These are phyloP conservation scores for Salvia miltiorrhiza DNA, from an alignment of 257 asterid genomes.

Conservation along the genomic window DNA sequence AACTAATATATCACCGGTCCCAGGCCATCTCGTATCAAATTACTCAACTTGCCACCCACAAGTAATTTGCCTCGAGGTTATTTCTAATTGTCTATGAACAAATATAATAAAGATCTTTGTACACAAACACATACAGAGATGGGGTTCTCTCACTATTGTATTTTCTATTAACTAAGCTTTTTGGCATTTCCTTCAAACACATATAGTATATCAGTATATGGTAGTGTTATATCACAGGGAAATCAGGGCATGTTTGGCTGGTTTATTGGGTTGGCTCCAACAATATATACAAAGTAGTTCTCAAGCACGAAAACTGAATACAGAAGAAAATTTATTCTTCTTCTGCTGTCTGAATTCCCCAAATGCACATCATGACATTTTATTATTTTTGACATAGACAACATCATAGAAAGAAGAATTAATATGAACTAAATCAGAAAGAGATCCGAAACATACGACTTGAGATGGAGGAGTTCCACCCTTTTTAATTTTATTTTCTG, in stretches of 20 bases:
- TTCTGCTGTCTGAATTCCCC: neutral
- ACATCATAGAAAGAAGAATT: neutral
- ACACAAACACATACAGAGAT: neutral
- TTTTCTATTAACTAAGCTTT: neutral
- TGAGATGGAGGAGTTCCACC: neutral
- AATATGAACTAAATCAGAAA: neutral
- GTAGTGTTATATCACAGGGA: no score
- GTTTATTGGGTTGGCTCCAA: neutral
- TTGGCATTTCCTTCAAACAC: no score
- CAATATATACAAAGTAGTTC: neutral
- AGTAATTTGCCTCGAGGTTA: no score
- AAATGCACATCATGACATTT: neutral
- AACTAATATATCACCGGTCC: no score
- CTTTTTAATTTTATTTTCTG: neutral
- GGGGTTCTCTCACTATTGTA: neutral
- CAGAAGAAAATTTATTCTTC: neutral
- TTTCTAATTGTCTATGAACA: no score
- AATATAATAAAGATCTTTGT: neutral
- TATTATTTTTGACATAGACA: neutral
- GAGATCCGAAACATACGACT: neutral
- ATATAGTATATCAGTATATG: no score
- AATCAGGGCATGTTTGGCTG: no score
- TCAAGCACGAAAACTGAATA: neutral
- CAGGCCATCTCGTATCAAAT: no score
- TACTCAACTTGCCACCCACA: no score